phyloP scores from a whole-genome alignment of 768 basidiomycete species.

The Auricularia sp. region DNA sequence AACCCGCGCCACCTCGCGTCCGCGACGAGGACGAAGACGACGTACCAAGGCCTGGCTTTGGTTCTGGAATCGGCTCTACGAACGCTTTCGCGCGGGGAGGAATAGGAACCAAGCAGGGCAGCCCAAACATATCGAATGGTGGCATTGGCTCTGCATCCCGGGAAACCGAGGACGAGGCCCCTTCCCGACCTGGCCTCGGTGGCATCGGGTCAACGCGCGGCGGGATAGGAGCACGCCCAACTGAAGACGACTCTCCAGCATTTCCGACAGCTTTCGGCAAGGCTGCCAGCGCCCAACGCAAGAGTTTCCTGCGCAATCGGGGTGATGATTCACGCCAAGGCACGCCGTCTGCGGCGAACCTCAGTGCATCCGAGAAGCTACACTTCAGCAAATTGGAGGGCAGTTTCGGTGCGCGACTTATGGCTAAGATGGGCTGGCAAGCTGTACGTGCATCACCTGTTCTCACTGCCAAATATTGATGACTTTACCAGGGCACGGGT shows the following conservation, averaged over 20 bases:
- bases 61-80: constrained; percentile 17
- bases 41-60: constrained; percentile 29
- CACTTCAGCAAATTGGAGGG: constrained; percentile 76
- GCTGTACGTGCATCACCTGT: constrained; percentile 31
- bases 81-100: constrained; percentile 9
- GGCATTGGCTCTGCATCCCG: not conserved
- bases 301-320: constrained; percentile 41
- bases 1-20: constrained; percentile 47
- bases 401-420: constrained; percentile 79
- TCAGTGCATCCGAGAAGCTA: constrained; percentile 56
- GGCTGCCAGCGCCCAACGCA: constrained; percentile 16
- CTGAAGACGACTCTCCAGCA: constrained; percentile 7
- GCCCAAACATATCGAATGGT: constrained; percentile 1
- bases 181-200: not conserved
- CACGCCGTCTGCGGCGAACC: constrained; percentile 31
- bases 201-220: not conserved
- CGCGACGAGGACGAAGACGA: constrained; percentile 39
- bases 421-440: constrained; percentile 94
- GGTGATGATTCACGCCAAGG: constrained; percentile 30
- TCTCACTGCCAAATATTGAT: not conserved
- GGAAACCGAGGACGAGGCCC: not conserved
- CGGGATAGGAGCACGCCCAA: constrained; percentile 5
- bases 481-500: constrained; percentile 37
- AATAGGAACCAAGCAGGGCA: constrained; percentile 10
- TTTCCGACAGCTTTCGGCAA: constrained; percentile 30